Conservation (phyloP, 257 asterid species). For the Solanum corneliomulleri region DNA sequence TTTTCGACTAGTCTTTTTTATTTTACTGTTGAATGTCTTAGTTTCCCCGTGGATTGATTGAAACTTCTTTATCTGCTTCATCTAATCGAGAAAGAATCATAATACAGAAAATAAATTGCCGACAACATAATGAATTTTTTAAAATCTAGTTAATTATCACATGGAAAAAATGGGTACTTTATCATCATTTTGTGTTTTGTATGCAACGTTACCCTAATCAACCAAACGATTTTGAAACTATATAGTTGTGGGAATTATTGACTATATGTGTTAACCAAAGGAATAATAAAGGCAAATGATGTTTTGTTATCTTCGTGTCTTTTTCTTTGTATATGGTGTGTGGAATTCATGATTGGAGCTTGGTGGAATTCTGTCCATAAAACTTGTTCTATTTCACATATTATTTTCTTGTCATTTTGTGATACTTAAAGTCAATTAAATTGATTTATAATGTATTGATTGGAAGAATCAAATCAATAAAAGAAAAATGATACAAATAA, state of each 20-base stretch:
- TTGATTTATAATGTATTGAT: background rate
- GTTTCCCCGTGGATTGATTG: background rate
- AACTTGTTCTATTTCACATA: background rate
- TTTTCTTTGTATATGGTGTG: background rate
- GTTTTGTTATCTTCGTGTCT: background rate
- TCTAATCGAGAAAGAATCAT: background rate
- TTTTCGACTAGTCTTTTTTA: background rate
- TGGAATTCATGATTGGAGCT: background rate
- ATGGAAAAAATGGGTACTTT: background rate
- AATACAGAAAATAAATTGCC: background rate
- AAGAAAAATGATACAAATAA: background rate
- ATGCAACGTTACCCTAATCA: background rate
- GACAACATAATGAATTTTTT: no score
- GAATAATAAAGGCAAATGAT: background rate
- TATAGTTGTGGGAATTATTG: background rate
- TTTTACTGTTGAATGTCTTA: background rate
- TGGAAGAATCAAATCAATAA: background rate
- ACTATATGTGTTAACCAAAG: background rate
- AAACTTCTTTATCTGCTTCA: background rate
- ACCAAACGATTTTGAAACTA: background rate
- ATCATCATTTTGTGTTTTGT: background rate
- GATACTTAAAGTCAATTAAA: background rate
- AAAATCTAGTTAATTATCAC: background rate
- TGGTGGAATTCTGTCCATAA: background rate
- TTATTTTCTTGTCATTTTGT: background rate